Evolutionary conservation across 768 basidiomycete species (phyloP).

Genomic region (Hypholoma fasciculare): DNA sequence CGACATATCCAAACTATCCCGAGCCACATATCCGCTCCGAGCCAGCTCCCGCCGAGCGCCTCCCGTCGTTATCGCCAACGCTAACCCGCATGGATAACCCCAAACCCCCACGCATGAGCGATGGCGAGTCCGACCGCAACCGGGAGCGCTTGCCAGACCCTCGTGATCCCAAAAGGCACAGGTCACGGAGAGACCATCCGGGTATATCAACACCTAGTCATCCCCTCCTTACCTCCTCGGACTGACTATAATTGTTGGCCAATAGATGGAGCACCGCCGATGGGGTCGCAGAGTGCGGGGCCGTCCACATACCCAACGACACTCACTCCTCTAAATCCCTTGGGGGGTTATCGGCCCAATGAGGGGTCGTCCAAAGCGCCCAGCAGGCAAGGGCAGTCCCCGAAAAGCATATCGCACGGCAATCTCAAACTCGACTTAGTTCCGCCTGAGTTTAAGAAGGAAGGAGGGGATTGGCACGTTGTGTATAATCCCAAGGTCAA

Average conservation of each 20-base stretch:
- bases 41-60: background rate
- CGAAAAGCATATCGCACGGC: background rate
- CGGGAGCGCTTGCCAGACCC: constrained; percentile 24
- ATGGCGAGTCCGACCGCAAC: background rate
- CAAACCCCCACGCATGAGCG: background rate
- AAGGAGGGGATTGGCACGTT: constrained; percentile 85
- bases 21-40: background rate
- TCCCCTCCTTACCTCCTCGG: constrained; percentile 1
- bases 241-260: background rate
- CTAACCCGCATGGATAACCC: background rate
- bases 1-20: background rate
- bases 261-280: constrained; percentile 9
- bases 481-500: constrained; percentile 80
- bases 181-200: constrained; percentile 38
- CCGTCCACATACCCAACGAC: background rate
- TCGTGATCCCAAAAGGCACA: constrained; percentile 56
- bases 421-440: constrained; percentile 40
- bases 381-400: background rate
- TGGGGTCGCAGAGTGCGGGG: constrained; percentile 6
- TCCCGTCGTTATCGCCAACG: background rate
- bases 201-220: constrained; percentile 15
- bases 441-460: constrained; percentile 56
- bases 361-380: background rate
- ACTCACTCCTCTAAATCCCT: background rate
- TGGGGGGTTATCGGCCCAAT: background rate